These are phyloP conservation scores for Kwoniella newhampshirensis DNA, from an alignment of 768 basidiomycete species.

Conservation along the genomic window DNA sequence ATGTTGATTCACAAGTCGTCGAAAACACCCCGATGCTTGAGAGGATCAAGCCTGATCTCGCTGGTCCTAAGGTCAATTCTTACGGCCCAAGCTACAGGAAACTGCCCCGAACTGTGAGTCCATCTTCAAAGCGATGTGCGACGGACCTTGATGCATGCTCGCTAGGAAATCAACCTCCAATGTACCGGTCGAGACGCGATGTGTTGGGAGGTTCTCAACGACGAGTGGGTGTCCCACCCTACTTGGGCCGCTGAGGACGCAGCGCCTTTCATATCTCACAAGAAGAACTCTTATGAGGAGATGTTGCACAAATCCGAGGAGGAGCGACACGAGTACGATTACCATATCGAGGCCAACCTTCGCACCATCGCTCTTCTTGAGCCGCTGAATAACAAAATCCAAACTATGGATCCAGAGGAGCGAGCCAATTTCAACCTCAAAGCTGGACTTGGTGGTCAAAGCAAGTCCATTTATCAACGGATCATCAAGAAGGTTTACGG, in stretches of 20 bases:
- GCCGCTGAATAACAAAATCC: slow-evolving; percentile 77
- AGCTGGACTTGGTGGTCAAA: slow-evolving; percentile 82
- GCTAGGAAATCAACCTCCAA: slow-evolving; percentile 78
- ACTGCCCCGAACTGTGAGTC: slow-evolving; percentile 79
- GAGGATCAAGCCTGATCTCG: slow-evolving; percentile 65
- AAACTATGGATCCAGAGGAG: slow-evolving; percentile 86
- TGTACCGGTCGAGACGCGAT: slow-evolving; percentile 94
- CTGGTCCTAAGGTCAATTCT: slow-evolving; percentile 51
- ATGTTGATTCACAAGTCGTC: slow-evolving; percentile 61
- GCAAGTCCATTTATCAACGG: slow-evolving; percentile 84
- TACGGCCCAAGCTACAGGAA: slow-evolving; percentile 92
- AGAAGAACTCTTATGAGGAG: slow-evolving; percentile 96
- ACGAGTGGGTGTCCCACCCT: slow-evolving; percentile 97
- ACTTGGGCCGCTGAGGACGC: slow-evolving; percentile 97
- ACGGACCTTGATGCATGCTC: slow-evolving; percentile 7
- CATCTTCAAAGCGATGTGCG: not conserved
- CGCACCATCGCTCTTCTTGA: slow-evolving; percentile 90
- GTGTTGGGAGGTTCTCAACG: slow-evolving; percentile 93
- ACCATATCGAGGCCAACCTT: slow-evolving; percentile 83
- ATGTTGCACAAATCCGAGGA: slow-evolving; percentile 95
- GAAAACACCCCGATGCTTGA: slow-evolving; percentile 73
- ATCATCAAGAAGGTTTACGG: slow-evolving; percentile 94
- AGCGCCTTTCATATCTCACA: slow-evolving; percentile 81
- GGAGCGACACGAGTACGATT: slow-evolving; percentile 96
- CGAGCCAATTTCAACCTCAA: slow-evolving; percentile 75